Percentiles rank a stretch among this genome's conserved stretches.
phyloP scores from a whole-genome alignment of 179 eudicot species.

The Gypsophila paniculata region DNA sequence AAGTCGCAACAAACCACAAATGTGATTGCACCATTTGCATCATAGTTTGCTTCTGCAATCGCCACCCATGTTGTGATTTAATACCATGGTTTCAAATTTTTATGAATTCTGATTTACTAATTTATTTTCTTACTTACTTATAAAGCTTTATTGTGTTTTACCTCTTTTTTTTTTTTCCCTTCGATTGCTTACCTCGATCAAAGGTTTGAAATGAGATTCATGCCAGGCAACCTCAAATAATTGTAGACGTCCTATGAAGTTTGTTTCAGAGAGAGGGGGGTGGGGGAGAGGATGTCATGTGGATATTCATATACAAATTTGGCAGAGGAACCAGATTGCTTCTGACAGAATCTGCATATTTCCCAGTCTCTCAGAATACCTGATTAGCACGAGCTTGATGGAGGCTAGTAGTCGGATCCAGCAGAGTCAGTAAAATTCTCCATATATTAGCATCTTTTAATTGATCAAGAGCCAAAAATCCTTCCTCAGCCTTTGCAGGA shows the following conservation, averaged over 20 bases:
- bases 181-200: not conserved
- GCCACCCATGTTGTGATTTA: too few relatives aligned
- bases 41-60: too few relatives aligned
- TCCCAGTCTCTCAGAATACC: slow-evolving; percentile 33
- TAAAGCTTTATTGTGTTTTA: not conserved
- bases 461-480: slow-evolving; percentile 78
- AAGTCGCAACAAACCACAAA: too few relatives aligned
- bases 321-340: slow-evolving; percentile 9
- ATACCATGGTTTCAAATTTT: too few relatives aligned
- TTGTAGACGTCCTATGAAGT: not conserved
- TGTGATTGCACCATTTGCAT: too few relatives aligned
- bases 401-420: slow-evolving; percentile 67
- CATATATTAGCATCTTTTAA: slow-evolving; percentile 80
- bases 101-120: too few relatives aligned
- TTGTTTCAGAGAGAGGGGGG: not conserved
- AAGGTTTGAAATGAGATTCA: too few relatives aligned
- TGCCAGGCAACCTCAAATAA: not conserved
- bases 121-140: too few relatives aligned
- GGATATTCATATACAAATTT: not conserved
- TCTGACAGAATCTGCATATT: not conserved
- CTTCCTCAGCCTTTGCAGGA: slow-evolving; percentile 78
- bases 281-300: not conserved
- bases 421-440: slow-evolving; percentile 56
- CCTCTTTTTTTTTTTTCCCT: not conserved
- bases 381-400: slow-evolving; percentile 52